Evolutionary conservation across 768 basidiomycete species (phyloP).

Genomic region (Lyophyllum semitale): DNA sequence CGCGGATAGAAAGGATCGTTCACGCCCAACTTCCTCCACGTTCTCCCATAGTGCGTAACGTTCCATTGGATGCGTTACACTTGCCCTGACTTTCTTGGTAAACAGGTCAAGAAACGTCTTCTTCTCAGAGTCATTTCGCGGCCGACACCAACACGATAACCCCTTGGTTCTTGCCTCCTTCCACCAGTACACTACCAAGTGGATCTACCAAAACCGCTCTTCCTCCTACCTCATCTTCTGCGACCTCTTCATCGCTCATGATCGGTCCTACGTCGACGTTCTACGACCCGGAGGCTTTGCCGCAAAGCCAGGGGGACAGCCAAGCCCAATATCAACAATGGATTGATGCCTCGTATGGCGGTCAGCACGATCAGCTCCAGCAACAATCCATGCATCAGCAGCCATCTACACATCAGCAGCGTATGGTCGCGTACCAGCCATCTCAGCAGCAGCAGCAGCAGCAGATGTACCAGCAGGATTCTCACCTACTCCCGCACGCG

Average conservation of each 20-base stretch:
- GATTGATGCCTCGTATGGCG: conserved; percentile 31
- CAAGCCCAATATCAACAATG: conserved; percentile 45
- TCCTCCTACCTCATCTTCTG: conserved; percentile 17
- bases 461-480: conserved; percentile 20
- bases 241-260: conserved; percentile 39
- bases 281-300: conserved; percentile 48
- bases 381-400: conserved; percentile 19
- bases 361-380: conserved; percentile 28
- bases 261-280: conserved; percentile 56
- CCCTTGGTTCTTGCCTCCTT: conserved; percentile 12
- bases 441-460: conserved; percentile 10
- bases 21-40: conserved; percentile 22
- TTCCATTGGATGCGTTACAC: conserved; percentile 1
- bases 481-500: conserved; percentile 15
- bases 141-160: conserved; percentile 7
- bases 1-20: conserved; percentile 21
- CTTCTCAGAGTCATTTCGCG: conserved; percentile 9
- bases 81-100: conserved; percentile 6
- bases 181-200: conserved; percentile 16
- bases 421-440: conserved; percentile 10
- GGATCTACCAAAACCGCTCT: conserved; percentile 11
- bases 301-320: conserved; percentile 23
- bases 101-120: conserved; percentile 12
- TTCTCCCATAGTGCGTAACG: conserved; percentile 22
- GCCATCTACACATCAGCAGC: conserved; percentile 24